Evolutionary conservation across 2,329 filamentous ascomycete genomes (phyloP).

Genomic region (Cladosporium colombiae): DNA sequence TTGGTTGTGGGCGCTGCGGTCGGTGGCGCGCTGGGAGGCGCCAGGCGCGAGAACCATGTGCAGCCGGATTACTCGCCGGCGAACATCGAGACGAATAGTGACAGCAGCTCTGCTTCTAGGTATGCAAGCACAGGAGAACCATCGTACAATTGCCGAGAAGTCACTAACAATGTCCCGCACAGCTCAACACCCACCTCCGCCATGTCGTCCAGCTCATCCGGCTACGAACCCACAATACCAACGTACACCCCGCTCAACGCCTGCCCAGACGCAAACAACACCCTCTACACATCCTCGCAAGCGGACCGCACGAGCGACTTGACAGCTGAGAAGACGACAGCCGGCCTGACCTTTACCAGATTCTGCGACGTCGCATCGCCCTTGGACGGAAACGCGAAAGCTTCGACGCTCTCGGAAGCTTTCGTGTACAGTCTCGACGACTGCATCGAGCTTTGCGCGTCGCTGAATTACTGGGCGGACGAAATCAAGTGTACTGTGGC

Average conservation of each 20-base stretch:
- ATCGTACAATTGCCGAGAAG: too few species aligned
- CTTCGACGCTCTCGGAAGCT: constrained; percentile 31
- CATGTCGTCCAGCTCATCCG: constrained; percentile 27
- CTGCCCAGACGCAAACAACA: constrained; percentile 37
- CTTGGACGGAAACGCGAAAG: constrained; percentile 20
- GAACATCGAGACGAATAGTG: background rate
- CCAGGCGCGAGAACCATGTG: constrained; percentile 27
- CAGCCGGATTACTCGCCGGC: background rate
- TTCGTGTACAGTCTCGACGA: constrained; percentile 41
- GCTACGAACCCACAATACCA: constrained; percentile 34
- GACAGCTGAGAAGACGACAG: constrained; percentile 1
- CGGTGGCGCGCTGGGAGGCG: constrained; percentile 39
- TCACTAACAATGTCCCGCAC: background rate
- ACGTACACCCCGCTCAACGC: constrained; percentile 36
- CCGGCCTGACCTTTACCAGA: constrained; percentile 35
- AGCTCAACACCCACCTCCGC: constrained; percentile 22
- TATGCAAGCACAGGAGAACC: background rate
- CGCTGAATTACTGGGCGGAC: constrained; percentile 31
- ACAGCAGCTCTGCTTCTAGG: background rate
- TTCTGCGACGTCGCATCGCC: constrained; percentile 37
- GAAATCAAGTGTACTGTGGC: constrained; percentile 35
- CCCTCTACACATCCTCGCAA: constrained; percentile 32
- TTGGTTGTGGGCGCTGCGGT: constrained; percentile 41
- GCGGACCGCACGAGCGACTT: background rate
- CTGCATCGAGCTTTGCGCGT: constrained; percentile 40